Evolutionary conservation across 768 basidiomycete species (phyloP), one percentile per base, ranked within the genome.

Genomic region (Mycena belliarum): DNA sequence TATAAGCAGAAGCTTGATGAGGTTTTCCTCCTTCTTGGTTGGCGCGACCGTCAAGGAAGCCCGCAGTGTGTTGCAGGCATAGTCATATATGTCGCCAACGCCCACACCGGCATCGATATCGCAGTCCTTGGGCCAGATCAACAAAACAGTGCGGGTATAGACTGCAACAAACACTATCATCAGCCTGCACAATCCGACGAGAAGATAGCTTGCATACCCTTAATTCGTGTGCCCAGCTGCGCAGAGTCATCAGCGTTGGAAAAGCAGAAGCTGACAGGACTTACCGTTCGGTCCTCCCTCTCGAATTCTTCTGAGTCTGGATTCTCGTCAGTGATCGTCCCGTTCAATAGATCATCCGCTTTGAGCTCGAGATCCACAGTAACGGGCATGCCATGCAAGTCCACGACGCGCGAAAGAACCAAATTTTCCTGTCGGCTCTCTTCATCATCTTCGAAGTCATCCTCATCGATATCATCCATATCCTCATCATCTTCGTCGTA

Each of bases 21-120:
- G 18, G 12, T 33, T 48, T 35, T 37, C 50, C 50, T 66, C 63
- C 21, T 35, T 41, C 11, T 23, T 21, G 16, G 63, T 59, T 10
- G 65, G 57, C 4, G 43, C 8, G 1, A 44, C 51, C 20, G 65
- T 55, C 5, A 46, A 21, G 20, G 63, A 63, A 16, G 15, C 46
- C 25, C 33, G 35, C 4, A 65, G 47, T 9, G 43, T 33, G 29
- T 45, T 40, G 38, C 46, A 59, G 3, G 54, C 60, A 20, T 62
- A 59, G 18, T 61, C 63, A 44, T 55, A 56, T 4, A 59, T 26
- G 40, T 65, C 55, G 23, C 60, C 63, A 18, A 47, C 16, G n/a
- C 35, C n/a, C 9, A 65, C 57, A 15, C 33, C 20, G 21, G 4
- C n/a, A 10, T 56, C 56, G 1, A 42, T 25, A 9, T 25, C 24